A percentile compares a stretch with the other conserved stretches of the same genome.
Conservation (phyloP, 2,329 filamentous ascomycete species). For the Phaeoacremonium minimum region DNA sequence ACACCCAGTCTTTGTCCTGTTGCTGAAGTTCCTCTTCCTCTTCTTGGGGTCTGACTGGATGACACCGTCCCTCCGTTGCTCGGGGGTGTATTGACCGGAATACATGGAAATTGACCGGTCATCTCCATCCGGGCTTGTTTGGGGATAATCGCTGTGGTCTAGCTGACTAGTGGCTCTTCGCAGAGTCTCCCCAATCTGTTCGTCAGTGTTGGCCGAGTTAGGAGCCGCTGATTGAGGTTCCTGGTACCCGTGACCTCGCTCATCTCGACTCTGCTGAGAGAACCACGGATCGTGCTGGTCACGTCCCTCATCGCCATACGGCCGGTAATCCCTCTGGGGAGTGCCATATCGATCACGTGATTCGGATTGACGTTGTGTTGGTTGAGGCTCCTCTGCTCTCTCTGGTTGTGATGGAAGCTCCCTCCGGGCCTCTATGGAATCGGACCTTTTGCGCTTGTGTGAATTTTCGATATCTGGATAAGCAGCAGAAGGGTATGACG, state of each 20-base stretch:
- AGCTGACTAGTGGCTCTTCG: conserved; percentile 39
- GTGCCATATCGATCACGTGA: conserved; percentile 36
- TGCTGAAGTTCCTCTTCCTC: conserved; percentile 80
- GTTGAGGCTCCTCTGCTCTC: conserved; percentile 26
- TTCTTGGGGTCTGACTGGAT: conserved; percentile 62
- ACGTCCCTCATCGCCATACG: conserved; percentile 38
- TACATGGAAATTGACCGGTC: conserved; percentile 38
- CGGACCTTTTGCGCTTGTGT: conserved; percentile 68
- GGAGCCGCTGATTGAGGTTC: conserved; percentile 40
- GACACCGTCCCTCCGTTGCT: conserved; percentile 42
- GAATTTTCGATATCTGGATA: conserved; percentile 42
- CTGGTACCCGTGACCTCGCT: conserved; percentile 40
- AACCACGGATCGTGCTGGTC: conserved; percentile 47
- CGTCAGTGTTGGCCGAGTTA: conserved; percentile 42
- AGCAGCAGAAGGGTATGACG: conserved; percentile 30
- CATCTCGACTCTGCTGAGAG: conserved; percentile 39
- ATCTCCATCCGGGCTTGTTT: conserved; percentile 51
- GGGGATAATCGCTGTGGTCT: conserved; percentile 45
- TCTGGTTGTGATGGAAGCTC: conserved; percentile 24
- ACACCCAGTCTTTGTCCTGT: conserved; percentile 92
- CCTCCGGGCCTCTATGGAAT: conserved; percentile 48
- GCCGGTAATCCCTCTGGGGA: conserved; percentile 39
- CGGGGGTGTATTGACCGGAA: conserved; percentile 38
- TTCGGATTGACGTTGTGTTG: conserved; percentile 14
- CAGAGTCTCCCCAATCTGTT: conserved; percentile 40